Evolutionary conservation across 2,329 filamentous ascomycete species (phyloP), one percentile per base, ranked within the genome.

Genomic region (Cryphonectria japonica): DNA sequence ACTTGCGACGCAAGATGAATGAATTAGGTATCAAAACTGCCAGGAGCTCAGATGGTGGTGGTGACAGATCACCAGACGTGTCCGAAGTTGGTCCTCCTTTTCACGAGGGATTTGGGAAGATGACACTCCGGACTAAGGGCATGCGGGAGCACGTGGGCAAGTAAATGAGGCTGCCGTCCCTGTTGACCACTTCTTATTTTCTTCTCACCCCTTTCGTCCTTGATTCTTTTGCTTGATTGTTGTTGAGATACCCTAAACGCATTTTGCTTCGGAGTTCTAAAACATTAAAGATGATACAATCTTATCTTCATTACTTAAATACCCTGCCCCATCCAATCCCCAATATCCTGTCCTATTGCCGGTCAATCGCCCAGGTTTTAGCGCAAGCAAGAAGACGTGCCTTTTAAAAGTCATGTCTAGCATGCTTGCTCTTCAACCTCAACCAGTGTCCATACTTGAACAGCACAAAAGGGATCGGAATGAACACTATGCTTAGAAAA

Each of bases 71-170:
- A 22, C 66, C 66, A 43, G 66, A 43, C 39, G n/a, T 59, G 37
- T 41, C 54, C 1, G 66, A 50, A 1, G 70, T 84, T 11, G 74
- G 77, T 1, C 72, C 87, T 39, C 85, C 85, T 3, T 88, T 88
- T 78, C 82, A 79, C 0, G 84, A 85, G 57, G 78, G 75, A 1
- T 81, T 82, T 62, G 78, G 80, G 2, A 86, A 83, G 75, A 80
- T 89, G 67, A 87, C 85, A 6, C 74, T 89, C 46, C 78, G 87
- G 70, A 89, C 87, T 0, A 89, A 88, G 76, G 87, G 87, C 0
- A 71, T 89, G 75, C 81, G 87, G 57, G 87, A 89, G 78, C 83
- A 85, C 72, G 78, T 83, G 19, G 78, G 71, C 70, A 66, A 73
- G 73, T 69, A 71, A 69, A 61, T 59, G 16, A 43, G 46, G 9